These are phyloP conservation scores for Saksenaea vasiformis DNA, from an alignment of 371 early-diverging fungal species.

Conservation along the genomic window DNA sequence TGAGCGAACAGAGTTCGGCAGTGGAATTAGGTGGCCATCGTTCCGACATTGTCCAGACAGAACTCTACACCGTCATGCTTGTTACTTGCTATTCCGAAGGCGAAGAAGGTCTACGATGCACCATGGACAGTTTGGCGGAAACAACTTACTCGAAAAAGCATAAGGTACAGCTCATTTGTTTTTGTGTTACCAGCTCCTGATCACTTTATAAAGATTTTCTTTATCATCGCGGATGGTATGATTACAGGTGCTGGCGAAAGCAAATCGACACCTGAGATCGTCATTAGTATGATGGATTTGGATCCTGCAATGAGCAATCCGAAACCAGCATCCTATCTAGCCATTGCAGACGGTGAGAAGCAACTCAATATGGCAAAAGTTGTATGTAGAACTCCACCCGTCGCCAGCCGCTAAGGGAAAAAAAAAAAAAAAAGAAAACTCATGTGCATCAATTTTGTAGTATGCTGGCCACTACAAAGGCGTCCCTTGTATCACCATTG, in stretches of 20 bases:
- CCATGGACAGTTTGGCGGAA: slow-evolving; percentile 81
- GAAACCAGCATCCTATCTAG: slow-evolving; percentile 80
- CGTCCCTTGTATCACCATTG: slow-evolving; percentile 87
- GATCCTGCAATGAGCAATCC: slow-evolving; percentile 57
- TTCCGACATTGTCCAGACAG: slow-evolving; percentile 43
- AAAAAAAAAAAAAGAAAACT: no score
- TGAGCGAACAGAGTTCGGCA: neutral
- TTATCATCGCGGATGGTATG: slow-evolving; percentile 52
- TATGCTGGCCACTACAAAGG: slow-evolving; percentile 91
- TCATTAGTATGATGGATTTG: slow-evolving; percentile 69
- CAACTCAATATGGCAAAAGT: slow-evolving; percentile 94
- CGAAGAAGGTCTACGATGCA: slow-evolving; percentile 73
- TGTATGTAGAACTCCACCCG: slow-evolving; percentile 11
- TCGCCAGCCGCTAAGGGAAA: neutral
- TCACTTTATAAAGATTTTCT: slow-evolving; percentile 25
- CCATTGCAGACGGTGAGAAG: slow-evolving; percentile 90
- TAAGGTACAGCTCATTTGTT: slow-evolving; percentile 28
- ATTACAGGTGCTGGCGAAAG: slow-evolving; percentile 51
- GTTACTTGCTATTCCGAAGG: slow-evolving; percentile 84
- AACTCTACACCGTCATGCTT: slow-evolving; percentile 57
- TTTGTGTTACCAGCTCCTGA: no score
- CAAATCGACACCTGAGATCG: slow-evolving; percentile 72
- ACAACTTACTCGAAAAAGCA: slow-evolving; percentile 64
- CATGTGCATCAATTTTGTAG: slow-evolving; percentile 8
- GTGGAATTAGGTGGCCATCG: slow-evolving; percentile 13